Conservation (phyloP, 2,329 filamentous ascomycete species). For the Pseudonectria buxi region DNA sequence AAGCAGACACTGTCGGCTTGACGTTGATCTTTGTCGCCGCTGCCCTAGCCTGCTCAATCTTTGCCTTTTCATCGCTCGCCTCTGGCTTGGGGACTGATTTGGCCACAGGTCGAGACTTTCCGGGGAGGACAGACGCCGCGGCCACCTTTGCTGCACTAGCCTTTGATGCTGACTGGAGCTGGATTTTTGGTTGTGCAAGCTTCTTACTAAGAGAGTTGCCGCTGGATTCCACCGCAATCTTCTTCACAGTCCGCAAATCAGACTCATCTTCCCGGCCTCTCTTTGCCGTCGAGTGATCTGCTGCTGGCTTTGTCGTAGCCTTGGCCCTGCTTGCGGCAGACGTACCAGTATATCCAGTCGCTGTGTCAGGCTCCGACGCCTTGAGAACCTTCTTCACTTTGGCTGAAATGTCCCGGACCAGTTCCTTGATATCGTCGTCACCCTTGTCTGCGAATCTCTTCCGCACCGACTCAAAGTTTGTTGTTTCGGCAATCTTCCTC, state of each 20-base stretch:
- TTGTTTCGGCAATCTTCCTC: slow-evolving; percentile 53
- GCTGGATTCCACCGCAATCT: slow-evolving; percentile 35
- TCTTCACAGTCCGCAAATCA: slow-evolving; percentile 35
- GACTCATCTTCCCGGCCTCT: slow-evolving; percentile 34
- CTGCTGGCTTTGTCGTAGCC: slow-evolving; percentile 23
- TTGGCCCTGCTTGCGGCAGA: slow-evolving; percentile 34
- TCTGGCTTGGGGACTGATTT: slow-evolving; percentile 37
- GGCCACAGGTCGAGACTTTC: slow-evolving; percentile 37
- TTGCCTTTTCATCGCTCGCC: slow-evolving; percentile 25
- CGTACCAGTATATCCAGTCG: slow-evolving; percentile 33
- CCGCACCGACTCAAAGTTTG: slow-evolving; percentile 59
- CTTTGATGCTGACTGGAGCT: slow-evolving; percentile 24
- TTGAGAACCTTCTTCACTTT: slow-evolving; percentile 37
- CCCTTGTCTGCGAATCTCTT: slow-evolving; percentile 58
- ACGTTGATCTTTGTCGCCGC: slow-evolving; percentile 10
- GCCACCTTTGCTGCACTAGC: slow-evolving; percentile 24
- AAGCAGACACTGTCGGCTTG: slow-evolving; percentile 23
- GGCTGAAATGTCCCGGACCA: slow-evolving; percentile 51
- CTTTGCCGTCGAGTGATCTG: slow-evolving; percentile 27
- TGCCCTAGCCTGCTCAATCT: slow-evolving; percentile 22
- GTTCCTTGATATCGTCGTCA: slow-evolving; percentile 55
- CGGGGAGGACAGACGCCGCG: slow-evolving; percentile 36
- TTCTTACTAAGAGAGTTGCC: slow-evolving; percentile 34
- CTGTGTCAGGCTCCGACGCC: slow-evolving; percentile 26
- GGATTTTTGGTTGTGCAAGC: slow-evolving; percentile 30